Evolutionary conservation across 345 rosid species (phyloP), one percentile per base, ranked within the genome.

Genomic region (Angophora floribunda): DNA sequence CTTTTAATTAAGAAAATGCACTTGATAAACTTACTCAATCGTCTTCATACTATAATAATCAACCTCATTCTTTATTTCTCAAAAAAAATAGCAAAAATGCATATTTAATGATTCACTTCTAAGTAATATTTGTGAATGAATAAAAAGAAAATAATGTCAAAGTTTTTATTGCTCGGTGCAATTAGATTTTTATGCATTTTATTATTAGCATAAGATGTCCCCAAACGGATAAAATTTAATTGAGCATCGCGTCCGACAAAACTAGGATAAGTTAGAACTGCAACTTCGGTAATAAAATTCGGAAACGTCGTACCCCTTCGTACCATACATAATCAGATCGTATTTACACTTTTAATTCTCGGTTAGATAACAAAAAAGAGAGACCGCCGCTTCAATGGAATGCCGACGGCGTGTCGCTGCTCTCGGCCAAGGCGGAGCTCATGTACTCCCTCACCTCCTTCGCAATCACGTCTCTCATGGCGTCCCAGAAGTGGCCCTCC

Each of bases 391-490:
- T 36, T 86, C 50, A 86, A 45, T 53, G 87, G 50, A 61, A 59
- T 2, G 70, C 87, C 52, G 78, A 59, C 47, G 51, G 51, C 87
- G 82, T 9, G 47, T 36, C 82, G 26, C 26, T 24, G 47, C 70
- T 55, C 50, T 26, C 50, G 21, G 75, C 87, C 78, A 86, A 5
- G 70, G 75, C 52, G 49, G 79, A 13, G 75, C 89, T 92, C 91
- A 95, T 91, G 30, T 90, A 94, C 7, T 95, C 96, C 86, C 94
- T 92, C 55, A 95, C 97, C 91, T 95, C 97, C 89, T 91, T 94
- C 21, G 97, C 96, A 47, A 95, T 95, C 89, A 95, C 96, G 88
- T 89, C 89, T 88, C 94, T 93, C 97, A 94, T 94, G 90, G 5
- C 92, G 86, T 95, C 96, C 97, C 96, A 94, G 87, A 95, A 95